A percentile compares a stretch with the other conserved stretches of the same genome.
Evolutionary conservation across 2,329 filamentous ascomycete genomes (phyloP).

Genomic region (Calycina marina): DNA sequence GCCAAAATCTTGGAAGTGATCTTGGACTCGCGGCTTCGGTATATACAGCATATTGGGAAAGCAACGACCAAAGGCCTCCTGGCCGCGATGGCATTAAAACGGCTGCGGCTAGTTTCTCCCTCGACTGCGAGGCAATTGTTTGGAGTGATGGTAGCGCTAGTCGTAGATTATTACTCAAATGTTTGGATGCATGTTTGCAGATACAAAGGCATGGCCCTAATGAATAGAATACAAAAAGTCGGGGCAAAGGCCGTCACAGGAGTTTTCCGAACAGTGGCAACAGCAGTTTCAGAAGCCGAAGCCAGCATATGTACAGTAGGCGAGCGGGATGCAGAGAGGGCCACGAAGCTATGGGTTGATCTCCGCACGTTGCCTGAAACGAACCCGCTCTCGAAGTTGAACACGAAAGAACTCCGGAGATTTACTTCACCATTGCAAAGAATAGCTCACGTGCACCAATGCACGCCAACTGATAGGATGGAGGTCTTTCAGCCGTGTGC

Average conservation of each 20-base stretch:
- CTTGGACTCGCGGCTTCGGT: conserved; percentile 19
- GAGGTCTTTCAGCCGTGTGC: conserved; percentile 1
- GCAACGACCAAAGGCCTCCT: conserved; percentile 17
- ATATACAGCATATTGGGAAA: conserved; percentile 16
- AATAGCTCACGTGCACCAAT: conserved; percentile 2
- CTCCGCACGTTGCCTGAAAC: conserved; percentile 10
- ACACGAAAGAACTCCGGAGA: conserved; percentile 1
- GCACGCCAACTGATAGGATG: conserved; percentile 1
- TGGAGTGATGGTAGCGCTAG: conserved; percentile 16
- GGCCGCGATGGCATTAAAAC: conserved; percentile 7
- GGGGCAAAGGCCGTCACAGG: conserved; percentile 13
- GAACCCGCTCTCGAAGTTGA: conserved; percentile 8
- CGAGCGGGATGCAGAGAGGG: conserved; percentile 7
- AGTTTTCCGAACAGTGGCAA: conserved; percentile 13
- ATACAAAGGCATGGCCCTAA: conserved; percentile 5
- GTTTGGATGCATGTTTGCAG: conserved; percentile 15
- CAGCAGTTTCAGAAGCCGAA: conserved; percentile 13
- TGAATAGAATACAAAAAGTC: conserved; percentile 9
- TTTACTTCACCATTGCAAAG: conserved; percentile 2
- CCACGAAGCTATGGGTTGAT: conserved; percentile 11
- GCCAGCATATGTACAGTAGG: conserved; percentile 10
- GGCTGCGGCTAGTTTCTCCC: conserved; percentile 5
- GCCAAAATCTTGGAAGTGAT: conserved; percentile 12
- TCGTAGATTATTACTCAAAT: conserved; percentile 18
- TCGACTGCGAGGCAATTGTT: conserved; percentile 11